Evolutionary conservation across 2,329 filamentous ascomycete species (phyloP).

Genomic region (Purpureocillium takamizusanense): DNA sequence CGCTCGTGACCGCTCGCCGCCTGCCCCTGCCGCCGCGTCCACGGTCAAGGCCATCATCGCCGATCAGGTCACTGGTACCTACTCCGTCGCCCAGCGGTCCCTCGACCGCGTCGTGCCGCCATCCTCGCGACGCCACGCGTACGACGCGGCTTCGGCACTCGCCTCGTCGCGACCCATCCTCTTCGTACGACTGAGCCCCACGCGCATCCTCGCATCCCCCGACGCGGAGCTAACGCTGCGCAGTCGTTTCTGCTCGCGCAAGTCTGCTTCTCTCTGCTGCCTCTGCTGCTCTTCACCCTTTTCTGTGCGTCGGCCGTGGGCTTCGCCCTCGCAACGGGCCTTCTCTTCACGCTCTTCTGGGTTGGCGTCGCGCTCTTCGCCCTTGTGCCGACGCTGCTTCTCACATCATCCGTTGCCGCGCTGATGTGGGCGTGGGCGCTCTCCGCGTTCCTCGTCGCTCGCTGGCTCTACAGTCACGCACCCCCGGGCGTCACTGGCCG

Average conservation of each 20-base stretch:
- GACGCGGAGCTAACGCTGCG: background rate
- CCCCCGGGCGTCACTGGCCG: slow-evolving; percentile 12
- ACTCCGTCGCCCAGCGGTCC: slow-evolving; percentile 32
- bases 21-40: no score
- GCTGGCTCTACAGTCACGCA: slow-evolving; percentile 34
- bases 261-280: slow-evolving; percentile 54
- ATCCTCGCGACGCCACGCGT: slow-evolving; percentile 46
- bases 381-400: slow-evolving; percentile 58
- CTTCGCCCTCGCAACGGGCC: slow-evolving; percentile 51
- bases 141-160: slow-evolving; percentile 44
- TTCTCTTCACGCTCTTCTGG: slow-evolving; percentile 61
- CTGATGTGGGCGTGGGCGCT: slow-evolving; percentile 61
- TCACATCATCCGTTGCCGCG: slow-evolving; percentile 53
- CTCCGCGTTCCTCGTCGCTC: slow-evolving; percentile 43
- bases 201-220: background rate
- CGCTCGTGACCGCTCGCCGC: no score
- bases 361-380: slow-evolving; percentile 57
- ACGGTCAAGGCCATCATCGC: slow-evolving; percentile 17
- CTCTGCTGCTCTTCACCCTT: slow-evolving; percentile 57
- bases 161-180: slow-evolving; percentile 58
- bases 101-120: slow-evolving; percentile 49
- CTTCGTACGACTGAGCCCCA: slow-evolving; percentile 42
- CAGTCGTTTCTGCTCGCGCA: slow-evolving; percentile 63
- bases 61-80: slow-evolving; percentile 24
- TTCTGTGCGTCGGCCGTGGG: slow-evolving; percentile 56